These are phyloP conservation scores for Tylopilus rubrobrunneus DNA, from an alignment of 768 basidiomycete genomes.

Conservation along the genomic window DNA sequence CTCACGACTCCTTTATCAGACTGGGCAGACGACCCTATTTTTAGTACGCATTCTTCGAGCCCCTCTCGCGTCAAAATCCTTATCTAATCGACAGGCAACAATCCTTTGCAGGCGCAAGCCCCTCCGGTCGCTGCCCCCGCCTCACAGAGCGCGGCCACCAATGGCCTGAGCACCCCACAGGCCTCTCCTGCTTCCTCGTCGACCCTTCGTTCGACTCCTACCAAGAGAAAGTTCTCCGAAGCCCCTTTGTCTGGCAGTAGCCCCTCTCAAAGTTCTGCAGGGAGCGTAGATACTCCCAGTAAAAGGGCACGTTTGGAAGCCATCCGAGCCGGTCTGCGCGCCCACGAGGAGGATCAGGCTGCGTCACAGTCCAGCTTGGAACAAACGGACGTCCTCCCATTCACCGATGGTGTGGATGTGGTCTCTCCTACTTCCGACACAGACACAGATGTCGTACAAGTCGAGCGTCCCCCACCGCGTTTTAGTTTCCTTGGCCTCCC, in stretches of 20 bases:
- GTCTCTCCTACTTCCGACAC: background rate
- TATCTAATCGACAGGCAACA: background rate
- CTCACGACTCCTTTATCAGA: slow-evolving; percentile 15
- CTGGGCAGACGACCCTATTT: slow-evolving; percentile 30
- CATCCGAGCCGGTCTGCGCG: slow-evolving; percentile 15
- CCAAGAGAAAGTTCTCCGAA: slow-evolving; percentile 3
- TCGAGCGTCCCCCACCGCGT: background rate
- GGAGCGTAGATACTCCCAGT: background rate
- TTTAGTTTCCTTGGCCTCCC: slow-evolving; percentile 23
- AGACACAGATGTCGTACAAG: background rate
- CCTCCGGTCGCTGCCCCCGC: background rate
- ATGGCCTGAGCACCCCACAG: background rate
- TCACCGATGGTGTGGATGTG: slow-evolving; percentile 7
- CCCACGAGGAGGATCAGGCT: background rate
- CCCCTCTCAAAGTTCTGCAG: background rate
- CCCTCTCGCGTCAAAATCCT: background rate
- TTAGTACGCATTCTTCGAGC: slow-evolving; percentile 3
- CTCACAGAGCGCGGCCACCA: background rate
- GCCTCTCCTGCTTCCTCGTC: background rate
- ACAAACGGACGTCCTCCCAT: slow-evolving; percentile 11
- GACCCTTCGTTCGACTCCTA: background rate
- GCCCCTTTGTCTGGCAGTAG: background rate
- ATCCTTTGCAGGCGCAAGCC: background rate
- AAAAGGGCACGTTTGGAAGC: slow-evolving; percentile 3
- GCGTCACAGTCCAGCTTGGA: background rate